These are phyloP conservation scores for Bidens hawaiensis DNA, from an alignment of 140 eudicot species.

Conservation along the genomic window DNA sequence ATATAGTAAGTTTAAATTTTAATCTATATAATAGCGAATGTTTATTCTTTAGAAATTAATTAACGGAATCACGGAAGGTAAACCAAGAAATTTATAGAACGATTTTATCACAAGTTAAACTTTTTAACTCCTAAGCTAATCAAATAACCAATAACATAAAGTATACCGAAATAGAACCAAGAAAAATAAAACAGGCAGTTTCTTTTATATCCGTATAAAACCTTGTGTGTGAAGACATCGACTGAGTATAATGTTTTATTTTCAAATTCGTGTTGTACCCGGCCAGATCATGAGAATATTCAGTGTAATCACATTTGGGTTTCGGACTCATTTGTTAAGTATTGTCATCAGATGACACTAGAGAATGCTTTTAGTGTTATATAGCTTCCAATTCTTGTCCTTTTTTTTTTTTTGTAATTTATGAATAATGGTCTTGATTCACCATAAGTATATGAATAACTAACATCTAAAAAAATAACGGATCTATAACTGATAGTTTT, in stretches of 20 bases:
- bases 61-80: no score
- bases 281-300: neutral
- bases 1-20: no score
- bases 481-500: neutral
- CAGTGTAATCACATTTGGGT: neutral
- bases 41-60: no score
- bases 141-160: no score
- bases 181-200: neutral
- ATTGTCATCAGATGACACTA: neutral
- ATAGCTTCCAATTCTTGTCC: neutral
- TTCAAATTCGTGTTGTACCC: no score
- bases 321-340: neutral
- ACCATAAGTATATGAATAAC: no score
- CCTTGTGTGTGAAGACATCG: neutral
- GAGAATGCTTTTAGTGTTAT: neutral
- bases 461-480: neutral
- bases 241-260: no score
- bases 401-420: no score
- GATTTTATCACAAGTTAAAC: no score
- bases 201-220: neutral
- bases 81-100: no score
- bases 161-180: no score
- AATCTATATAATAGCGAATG: neutral
- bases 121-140: no score
- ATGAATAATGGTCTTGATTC: neutral